These are phyloP conservation scores for Eugenia klotzschiana DNA, from an alignment of 441 rosid species.

Conservation along the genomic window DNA sequence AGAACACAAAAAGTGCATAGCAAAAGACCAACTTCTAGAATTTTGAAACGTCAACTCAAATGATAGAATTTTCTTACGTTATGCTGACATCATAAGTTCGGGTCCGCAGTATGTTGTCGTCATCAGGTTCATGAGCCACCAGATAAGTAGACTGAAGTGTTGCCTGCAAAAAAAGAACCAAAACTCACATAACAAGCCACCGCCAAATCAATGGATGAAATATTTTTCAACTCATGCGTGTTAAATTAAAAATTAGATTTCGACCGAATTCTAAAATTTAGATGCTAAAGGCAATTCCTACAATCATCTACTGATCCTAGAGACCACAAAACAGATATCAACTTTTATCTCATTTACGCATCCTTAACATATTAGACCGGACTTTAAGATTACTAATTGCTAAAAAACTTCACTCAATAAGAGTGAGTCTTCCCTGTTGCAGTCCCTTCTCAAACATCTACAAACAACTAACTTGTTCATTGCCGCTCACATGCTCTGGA, in stretches of 20 bases:
- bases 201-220: not conserved
- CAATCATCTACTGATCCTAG: not conserved
- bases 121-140: conserved; percentile 82
- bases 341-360: not conserved
- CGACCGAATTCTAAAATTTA: not conserved
- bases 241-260: not conserved
- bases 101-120: conserved; percentile 78
- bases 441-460: not conserved
- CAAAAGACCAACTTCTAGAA: not conserved
- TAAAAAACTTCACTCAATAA: not conserved
- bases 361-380: not conserved
- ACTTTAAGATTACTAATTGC: not conserved
- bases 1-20: not conserved
- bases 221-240: not conserved
- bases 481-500: not conserved
- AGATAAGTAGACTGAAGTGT: conserved; percentile 56
- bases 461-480: not conserved
- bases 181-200: not conserved
- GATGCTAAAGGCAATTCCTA: not conserved
- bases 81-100: conserved; percentile 98
- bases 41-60: not conserved
- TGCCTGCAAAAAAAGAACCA: conserved; percentile 37
- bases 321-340: not conserved
- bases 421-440: not conserved
- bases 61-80: conserved; percentile 49